A percentile compares a stretch with the other conserved stretches of the same genome.
phyloP scores from a whole-genome alignment of 2,329 filamentous ascomycete species.

The Dactylellina parvicollis region DNA sequence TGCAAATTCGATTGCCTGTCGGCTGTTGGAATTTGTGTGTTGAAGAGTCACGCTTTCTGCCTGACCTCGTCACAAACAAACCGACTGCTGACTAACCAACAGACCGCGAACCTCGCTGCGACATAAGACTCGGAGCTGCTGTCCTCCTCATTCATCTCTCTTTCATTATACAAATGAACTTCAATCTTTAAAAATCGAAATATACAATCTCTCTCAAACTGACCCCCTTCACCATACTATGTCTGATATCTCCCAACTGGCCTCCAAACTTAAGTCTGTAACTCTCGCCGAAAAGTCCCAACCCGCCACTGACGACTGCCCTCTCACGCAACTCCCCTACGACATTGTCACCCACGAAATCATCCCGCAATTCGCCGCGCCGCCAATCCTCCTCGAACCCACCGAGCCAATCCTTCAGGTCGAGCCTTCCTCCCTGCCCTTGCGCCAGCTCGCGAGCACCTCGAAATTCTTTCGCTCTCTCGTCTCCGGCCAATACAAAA shows the following conservation, averaged over 20 bases:
- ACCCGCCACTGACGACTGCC: background rate
- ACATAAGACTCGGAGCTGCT: no score
- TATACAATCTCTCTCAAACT: background rate
- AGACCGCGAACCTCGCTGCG: background rate
- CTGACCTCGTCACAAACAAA: background rate
- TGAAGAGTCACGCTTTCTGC: slow-evolving; percentile 24
- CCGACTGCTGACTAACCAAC: no score
- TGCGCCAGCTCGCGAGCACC: slow-evolving; percentile 19
- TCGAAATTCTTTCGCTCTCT: slow-evolving; percentile 28
- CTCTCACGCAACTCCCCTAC: slow-evolving; percentile 18
- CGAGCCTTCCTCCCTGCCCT: slow-evolving; percentile 7
- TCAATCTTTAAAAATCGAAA: background rate
- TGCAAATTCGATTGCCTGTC: no score
- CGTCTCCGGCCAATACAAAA: slow-evolving; percentile 34
- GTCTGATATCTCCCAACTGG: slow-evolving; percentile 31
- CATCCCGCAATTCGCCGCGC: slow-evolving; percentile 34
- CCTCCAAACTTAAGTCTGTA: slow-evolving; percentile 25
- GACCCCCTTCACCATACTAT: slow-evolving; percentile 18
- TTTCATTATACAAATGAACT: background rate
- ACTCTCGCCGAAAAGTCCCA: slow-evolving; percentile 10
- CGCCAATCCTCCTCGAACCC: slow-evolving; percentile 10
- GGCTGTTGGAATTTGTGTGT: slow-evolving; percentile 20
- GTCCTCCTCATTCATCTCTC: background rate
- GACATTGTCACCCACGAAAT: slow-evolving; percentile 48
- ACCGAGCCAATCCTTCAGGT: background rate